Evolutionary conservation across 2,329 filamentous ascomycete genomes (phyloP), one percentile per base, ranked within the genome.

Genomic region (Xylaria sp.): DNA sequence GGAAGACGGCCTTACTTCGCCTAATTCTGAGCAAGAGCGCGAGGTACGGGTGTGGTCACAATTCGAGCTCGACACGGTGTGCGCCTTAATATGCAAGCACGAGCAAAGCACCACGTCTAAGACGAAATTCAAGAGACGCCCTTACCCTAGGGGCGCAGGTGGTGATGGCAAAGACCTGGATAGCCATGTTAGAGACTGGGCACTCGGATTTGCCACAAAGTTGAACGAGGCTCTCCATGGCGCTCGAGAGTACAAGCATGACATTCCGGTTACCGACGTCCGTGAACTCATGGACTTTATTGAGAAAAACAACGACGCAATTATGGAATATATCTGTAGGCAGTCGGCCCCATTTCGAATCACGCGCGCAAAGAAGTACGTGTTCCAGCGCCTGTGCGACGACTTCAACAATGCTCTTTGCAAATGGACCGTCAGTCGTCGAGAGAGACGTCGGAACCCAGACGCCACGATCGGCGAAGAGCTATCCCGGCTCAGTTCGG

Each of bases 1-100:
- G 6, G 44, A 41, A 8, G 31, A 13, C 4, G 31, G 9, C 6
- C 10, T 38, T n/a, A 19, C 19, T 3, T 13, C 46, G 13, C 11
- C 37, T 2, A 10, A 29, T 33, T 33, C 17, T 10, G 35, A 49
- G 40, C 47, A 35, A 51, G 35, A 8, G 19, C 41, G 4, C 5
- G 29, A 43, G 11, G 10, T 48, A 17, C 60, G 58, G 38, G 35
- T 60, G 33, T 74, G 70, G 71, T 67, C 64, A 6, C 10, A 53
- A 1, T 70, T 68, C 44, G 69, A 73, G 54, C 51, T 72, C 1
- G 62, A 71, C n/a, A 70, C 68, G 8, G 69, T 74, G 11, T 68
- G 74, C 15, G 64, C 70, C 9, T 66, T 76, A 19, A 67, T 74
- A 29, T 71, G 69, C 52, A 65, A 64, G 25, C 53, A 62, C 33